Conservation (phyloP, 306 rosid species). For the Carpinus fangiana region DNA sequence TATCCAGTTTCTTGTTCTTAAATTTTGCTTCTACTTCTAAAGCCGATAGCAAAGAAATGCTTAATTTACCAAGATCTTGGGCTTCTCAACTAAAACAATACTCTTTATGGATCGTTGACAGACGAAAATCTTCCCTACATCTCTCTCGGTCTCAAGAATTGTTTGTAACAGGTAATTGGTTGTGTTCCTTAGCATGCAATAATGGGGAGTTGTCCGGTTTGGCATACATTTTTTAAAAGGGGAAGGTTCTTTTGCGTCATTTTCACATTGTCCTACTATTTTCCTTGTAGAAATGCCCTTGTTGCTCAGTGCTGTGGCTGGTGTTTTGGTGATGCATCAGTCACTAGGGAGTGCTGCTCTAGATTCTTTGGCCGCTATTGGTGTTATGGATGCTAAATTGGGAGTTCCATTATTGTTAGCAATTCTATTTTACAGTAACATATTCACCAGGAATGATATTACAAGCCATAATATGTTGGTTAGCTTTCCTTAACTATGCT, state of each 20-base stretch:
- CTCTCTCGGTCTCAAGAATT: conserved; percentile 60
- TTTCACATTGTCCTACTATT: conserved; percentile 26
- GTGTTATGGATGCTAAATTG: conserved; percentile 72
- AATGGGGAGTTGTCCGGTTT: conserved; percentile 17
- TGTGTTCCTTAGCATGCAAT: conserved; percentile 20
- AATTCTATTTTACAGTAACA: conserved; percentile 70
- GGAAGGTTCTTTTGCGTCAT: conserved; percentile 14
- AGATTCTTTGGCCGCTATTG: conserved; percentile 72
- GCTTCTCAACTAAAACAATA: conserved; percentile 58
- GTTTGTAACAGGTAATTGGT: conserved; percentile 61
- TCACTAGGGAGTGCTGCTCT: conserved; percentile 55
- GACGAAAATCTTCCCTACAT: conserved; percentile 55
- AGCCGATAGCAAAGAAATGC: conserved; percentile 40
- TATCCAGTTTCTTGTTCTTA: conserved; percentile 49
- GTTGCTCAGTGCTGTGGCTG: conserved; percentile 62
- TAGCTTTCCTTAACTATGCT: conserved; percentile 33
- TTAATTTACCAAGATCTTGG: conserved; percentile 55
- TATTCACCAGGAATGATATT: conserved; percentile 66
- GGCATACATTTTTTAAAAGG: conserved; percentile 27
- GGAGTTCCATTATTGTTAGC: conserved; percentile 80
- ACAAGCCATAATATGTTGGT: conserved; percentile 66
- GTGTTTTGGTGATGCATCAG: conserved; percentile 71
- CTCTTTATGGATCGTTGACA: conserved; percentile 61
- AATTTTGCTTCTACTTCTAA: conserved; percentile 41
- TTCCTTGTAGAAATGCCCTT: conserved; percentile 65